Percentiles rank a stretch among this genome's conserved stretches.
Conservation (phyloP, 2,329 filamentous ascomycete genomes). For the Alternaria sp. region DNA sequence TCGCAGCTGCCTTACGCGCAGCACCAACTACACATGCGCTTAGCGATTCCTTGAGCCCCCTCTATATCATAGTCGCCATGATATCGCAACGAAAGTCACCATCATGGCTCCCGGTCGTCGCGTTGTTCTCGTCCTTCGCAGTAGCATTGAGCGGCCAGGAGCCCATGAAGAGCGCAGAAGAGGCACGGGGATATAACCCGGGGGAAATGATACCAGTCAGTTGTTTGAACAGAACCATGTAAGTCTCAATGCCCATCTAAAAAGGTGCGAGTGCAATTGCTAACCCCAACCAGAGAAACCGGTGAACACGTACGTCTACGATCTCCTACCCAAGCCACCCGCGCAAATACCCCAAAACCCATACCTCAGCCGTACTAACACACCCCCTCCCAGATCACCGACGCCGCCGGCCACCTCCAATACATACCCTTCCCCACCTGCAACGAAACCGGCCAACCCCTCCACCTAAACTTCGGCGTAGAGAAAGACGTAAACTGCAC, state of each 20-base stretch:
- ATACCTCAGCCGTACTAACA: neutral
- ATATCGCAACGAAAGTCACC: neutral
- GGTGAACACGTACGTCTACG: conserved; percentile 71
- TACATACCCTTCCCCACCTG: conserved; percentile 91
- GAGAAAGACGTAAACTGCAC: conserved; percentile 85
- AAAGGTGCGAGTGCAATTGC: neutral
- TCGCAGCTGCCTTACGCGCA: conserved; percentile 1
- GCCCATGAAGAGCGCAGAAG: conserved; percentile 43
- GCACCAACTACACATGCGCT: neutral
- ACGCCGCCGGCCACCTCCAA: conserved; percentile 80
- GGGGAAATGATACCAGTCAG: conserved; percentile 59
- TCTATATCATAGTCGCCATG: neutral
- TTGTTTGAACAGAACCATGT: conserved; percentile 61
- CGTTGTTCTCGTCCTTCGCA: conserved; percentile 40
- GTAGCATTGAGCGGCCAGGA: conserved; percentile 51
- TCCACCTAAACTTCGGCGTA: conserved; percentile 85
- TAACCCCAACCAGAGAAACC: conserved; percentile 68
- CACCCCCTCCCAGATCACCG: conserved; percentile 63
- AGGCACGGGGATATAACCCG: conserved; percentile 53
- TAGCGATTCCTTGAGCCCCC: neutral
- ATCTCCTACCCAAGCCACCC: neutral
- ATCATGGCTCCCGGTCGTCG: conserved; percentile 32
- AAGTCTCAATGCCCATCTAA: too few relatives aligned
- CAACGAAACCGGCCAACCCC: conserved; percentile 82
- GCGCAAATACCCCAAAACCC: neutral